Conservation (phyloP, 768 basidiomycete species). For the Symmetrospora coprosmae region DNA sequence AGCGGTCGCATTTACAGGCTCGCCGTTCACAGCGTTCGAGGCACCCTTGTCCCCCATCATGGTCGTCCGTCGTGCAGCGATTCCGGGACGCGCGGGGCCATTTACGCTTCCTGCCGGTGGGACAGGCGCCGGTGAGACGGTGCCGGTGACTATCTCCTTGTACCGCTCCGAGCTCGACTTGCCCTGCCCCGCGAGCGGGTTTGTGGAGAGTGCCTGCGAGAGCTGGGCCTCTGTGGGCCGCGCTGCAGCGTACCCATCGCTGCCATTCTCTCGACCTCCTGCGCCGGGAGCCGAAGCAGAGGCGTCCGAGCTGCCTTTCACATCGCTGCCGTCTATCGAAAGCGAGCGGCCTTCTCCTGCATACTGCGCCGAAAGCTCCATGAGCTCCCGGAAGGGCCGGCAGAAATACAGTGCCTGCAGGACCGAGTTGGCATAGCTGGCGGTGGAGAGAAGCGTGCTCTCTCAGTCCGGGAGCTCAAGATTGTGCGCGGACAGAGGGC, state of each 20-base stretch:
- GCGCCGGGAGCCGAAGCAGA: no score
- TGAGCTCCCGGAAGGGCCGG: conserved; percentile 75
- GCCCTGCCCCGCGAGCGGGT: neutral
- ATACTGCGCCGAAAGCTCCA: conserved; percentile 40
- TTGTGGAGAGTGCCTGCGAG: neutral
- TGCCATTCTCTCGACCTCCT: no score
- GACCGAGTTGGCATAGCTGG: conserved; percentile 90
- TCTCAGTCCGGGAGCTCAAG: conserved; percentile 34
- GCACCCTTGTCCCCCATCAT: no score
- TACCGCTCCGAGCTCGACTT: neutral
- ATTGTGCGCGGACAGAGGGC: neutral
- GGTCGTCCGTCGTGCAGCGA: no score
- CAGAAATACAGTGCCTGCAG: conserved; percentile 94
- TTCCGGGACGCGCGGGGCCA: no score
- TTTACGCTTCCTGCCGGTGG: no score
- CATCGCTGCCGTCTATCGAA: neutral
- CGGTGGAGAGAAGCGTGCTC: neutral
- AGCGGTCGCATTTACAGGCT: no score
- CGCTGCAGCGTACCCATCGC: neutral
- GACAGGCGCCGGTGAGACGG: no score
- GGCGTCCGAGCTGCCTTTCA: neutral
- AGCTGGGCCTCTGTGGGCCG: neutral
- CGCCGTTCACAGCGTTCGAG: no score
- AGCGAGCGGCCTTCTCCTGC: neutral
- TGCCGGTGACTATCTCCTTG: no score